These are phyloP conservation scores for Mucor racemosus DNA, from an alignment of 371 early-diverging fungal species.

Conservation along the genomic window DNA sequence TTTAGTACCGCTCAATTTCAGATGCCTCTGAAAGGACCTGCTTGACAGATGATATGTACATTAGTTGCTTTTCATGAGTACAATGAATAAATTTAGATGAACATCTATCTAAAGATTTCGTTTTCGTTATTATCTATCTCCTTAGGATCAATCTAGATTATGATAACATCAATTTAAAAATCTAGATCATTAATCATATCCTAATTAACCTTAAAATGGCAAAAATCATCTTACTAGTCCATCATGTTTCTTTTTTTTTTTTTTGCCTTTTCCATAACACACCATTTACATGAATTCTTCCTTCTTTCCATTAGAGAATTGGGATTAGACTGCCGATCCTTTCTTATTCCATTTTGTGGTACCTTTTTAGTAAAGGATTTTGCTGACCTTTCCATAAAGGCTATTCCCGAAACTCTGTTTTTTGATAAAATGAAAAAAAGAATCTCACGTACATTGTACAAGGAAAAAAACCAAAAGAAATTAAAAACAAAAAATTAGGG, in stretches of 20 bases:
- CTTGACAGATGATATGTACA: constrained; percentile 18
- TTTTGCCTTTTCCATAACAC: no score
- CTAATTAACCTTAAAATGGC: no score
- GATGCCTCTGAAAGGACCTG: constrained; percentile 34
- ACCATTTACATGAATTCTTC: no score
- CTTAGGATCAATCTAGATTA: neutral
- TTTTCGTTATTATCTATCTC: neutral
- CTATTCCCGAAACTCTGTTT: constrained; percentile 1
- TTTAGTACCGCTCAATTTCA: constrained; percentile 13
- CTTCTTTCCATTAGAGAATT: no score
- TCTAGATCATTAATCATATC: no score
- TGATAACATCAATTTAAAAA: neutral
- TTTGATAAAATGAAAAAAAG: neutral
- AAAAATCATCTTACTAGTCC: no score
- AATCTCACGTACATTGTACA: constrained; percentile 7
- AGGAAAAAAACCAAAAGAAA: neutral
- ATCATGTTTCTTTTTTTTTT: no score
- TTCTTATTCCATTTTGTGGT: neutral
- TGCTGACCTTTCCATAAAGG: neutral
- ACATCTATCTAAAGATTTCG: neutral
- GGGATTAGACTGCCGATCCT: neutral
- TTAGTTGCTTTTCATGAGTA: neutral
- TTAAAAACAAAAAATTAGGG: neutral
- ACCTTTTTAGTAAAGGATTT: neutral
- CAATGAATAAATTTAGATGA: neutral